These are phyloP conservation scores for Saccharomyces hybrid DNA, from an alignment of 1,139 yeast genomes.

Conservation along the genomic window DNA sequence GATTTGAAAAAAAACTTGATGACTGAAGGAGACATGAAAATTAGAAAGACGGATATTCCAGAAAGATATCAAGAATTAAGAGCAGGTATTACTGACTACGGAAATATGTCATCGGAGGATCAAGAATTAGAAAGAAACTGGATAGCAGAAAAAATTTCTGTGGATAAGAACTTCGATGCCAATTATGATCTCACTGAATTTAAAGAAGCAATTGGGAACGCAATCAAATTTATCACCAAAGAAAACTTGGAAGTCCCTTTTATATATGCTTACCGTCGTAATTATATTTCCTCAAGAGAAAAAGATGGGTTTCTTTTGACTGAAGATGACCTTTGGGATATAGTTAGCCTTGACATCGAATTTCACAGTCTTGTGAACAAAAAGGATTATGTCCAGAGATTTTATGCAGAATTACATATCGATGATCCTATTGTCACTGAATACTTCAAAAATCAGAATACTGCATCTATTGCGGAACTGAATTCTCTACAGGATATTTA, in stretches of 20 bases:
- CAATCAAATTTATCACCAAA: slow-evolving; percentile 67
- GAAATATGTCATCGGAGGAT: slow-evolving; percentile 55
- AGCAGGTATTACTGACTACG: slow-evolving; percentile 52
- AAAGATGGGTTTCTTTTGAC: slow-evolving; percentile 47
- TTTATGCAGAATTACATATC: slow-evolving; percentile 47
- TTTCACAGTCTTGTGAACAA: slow-evolving; percentile 81
- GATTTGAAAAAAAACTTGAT: slow-evolving; percentile 85
- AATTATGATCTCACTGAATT: slow-evolving; percentile 51
- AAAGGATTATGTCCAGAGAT: slow-evolving; percentile 51
- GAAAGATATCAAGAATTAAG: slow-evolving; percentile 84
- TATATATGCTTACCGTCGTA: slow-evolving; percentile 92
- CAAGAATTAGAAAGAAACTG: slow-evolving; percentile 67
- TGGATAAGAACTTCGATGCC: slow-evolving; percentile 43
- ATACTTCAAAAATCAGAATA: slow-evolving; percentile 45
- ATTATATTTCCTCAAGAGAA: slow-evolving; percentile 52
- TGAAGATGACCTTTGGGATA: slow-evolving; percentile 91
- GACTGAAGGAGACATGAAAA: slow-evolving; percentile 85
- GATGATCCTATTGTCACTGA: slow-evolving; percentile 58
- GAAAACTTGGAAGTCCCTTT: slow-evolving; percentile 91
- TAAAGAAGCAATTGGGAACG: slow-evolving; percentile 62
- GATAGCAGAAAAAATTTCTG: slow-evolving; percentile 53
- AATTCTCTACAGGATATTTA: slow-evolving; percentile 65
- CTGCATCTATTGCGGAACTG: slow-evolving; percentile 52
- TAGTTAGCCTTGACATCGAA: slow-evolving; percentile 77
- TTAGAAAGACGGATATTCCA: slow-evolving; percentile 82